Evolutionary conservation across 2,329 filamentous ascomycete species (phyloP).

Genomic region (Aspergillus ochraceus): DNA sequence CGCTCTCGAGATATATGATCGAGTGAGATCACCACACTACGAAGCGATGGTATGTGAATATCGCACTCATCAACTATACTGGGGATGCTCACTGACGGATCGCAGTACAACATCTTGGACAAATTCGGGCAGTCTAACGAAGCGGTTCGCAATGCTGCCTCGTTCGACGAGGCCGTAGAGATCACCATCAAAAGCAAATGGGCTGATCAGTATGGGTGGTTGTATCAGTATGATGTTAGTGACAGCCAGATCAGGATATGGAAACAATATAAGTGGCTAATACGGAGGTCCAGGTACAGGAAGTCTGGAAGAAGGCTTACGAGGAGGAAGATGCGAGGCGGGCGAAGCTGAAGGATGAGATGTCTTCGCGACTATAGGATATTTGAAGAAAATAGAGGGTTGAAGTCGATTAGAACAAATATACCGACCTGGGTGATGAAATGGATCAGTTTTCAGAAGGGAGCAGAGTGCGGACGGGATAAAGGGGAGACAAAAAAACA

Average conservation of each 20-base stretch:
- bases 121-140: not conserved
- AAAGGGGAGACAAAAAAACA: not conserved
- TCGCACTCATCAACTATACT: not conserved
- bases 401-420: not conserved
- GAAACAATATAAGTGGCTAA: not conserved
- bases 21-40: constrained; percentile 12
- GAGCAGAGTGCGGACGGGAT: no score
- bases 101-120: constrained; percentile 12
- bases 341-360: not conserved
- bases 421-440: no score
- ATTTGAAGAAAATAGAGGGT: no score
- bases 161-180: constrained; percentile 6
- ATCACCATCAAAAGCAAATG: constrained; percentile 8
- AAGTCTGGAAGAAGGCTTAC: constrained; percentile 5
- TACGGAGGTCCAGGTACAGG: constrained; percentile 4
- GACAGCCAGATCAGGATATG: no score
- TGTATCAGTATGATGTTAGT: constrained; percentile 14
- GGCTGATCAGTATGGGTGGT: constrained; percentile 7
- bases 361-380: not conserved
- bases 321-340: constrained; percentile 6
- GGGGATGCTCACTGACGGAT: not conserved
- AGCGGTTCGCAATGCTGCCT: not conserved
- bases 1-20: constrained; percentile 10
- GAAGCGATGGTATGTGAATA: constrained; percentile 4
- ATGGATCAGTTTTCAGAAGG: no score